phyloP scores from a whole-genome alignment of 495 filamentous ascomycete genomes.

The Amorphotheca resinae region DNA sequence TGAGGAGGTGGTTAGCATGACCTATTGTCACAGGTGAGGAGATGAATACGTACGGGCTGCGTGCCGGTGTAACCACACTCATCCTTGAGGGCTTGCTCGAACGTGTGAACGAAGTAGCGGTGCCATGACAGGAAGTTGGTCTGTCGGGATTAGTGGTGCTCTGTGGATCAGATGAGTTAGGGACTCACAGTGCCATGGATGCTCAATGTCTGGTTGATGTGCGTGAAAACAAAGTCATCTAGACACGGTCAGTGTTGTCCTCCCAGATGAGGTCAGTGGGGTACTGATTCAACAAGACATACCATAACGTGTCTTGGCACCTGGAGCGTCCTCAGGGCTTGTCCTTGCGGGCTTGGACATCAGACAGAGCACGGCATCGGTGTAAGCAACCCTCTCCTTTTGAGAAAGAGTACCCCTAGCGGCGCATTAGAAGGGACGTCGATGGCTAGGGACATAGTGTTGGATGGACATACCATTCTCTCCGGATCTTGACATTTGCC shows the following conservation, averaged over 20 bases:
- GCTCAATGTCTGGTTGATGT: constrained; percentile 49
- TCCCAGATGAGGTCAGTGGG: not conserved
- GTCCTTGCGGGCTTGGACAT: constrained; percentile 33
- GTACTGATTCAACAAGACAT: not conserved
- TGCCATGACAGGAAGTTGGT: constrained; percentile 60
- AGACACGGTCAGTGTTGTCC: too few relatives aligned
- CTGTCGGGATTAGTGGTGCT: constrained; percentile 27
- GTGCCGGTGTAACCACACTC: constrained; percentile 59
- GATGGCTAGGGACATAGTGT: too few relatives aligned
- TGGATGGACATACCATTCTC: constrained; percentile 36
- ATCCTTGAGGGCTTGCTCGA: constrained; percentile 53
- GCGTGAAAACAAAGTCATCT: constrained; percentile 57
- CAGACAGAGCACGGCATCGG: constrained; percentile 55
- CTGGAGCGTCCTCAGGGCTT: constrained; percentile 28
- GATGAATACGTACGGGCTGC: constrained; percentile 17
- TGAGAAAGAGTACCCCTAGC: constrained; percentile 29
- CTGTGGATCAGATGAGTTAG: not conserved
- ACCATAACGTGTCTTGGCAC: constrained; percentile 23
- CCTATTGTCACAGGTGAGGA: not conserved
- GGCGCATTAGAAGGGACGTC: too few relatives aligned
- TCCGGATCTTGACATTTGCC: constrained; percentile 29
- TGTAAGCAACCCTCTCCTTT: constrained; percentile 37
- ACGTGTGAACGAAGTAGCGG: constrained; percentile 51
- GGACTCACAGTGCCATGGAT: constrained; percentile 44
- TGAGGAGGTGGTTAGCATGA: not conserved